Evolutionary conservation across 2,329 filamentous ascomycete species (phyloP).

Genomic region (Colletotrichum sp.): DNA sequence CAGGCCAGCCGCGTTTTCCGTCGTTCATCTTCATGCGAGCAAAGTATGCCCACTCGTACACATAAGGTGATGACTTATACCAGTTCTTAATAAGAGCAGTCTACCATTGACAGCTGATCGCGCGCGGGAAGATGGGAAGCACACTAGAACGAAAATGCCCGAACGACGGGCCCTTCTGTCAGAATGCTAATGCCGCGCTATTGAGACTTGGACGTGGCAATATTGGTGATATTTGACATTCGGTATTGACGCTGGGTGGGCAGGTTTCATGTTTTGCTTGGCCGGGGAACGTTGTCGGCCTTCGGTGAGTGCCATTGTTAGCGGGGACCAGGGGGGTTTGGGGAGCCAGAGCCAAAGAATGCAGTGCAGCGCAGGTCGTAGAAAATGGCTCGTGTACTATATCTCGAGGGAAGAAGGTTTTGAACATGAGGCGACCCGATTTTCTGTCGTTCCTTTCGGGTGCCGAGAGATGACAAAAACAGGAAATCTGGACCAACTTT

Average conservation of each 20-base stretch:
- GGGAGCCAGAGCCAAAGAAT: background rate
- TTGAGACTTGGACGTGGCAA: background rate
- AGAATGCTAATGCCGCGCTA: background rate
- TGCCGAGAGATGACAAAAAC: background rate
- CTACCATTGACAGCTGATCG: background rate
- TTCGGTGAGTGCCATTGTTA: background rate
- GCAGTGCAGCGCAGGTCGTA: background rate
- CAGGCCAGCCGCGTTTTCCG: background rate
- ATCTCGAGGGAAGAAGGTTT: background rate
- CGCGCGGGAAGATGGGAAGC: background rate
- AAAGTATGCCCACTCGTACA: background rate
- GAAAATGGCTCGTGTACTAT: background rate
- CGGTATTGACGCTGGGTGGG: background rate
- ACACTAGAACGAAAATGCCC: background rate
- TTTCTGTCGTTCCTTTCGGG: background rate
- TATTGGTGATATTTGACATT: background rate
- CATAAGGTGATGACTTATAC: background rate
- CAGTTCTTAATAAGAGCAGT: background rate
- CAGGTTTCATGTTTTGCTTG: conserved; percentile 5
- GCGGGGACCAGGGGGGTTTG: background rate
- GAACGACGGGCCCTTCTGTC: background rate
- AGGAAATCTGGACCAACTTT: background rate
- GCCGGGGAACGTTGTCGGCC: background rate
- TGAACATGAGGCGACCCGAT: background rate
- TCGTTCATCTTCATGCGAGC: background rate